These are phyloP conservation scores for Adiantum capillusveneris DNA, from an alignment of 75 land plant genomes.

Conservation along the genomic window DNA sequence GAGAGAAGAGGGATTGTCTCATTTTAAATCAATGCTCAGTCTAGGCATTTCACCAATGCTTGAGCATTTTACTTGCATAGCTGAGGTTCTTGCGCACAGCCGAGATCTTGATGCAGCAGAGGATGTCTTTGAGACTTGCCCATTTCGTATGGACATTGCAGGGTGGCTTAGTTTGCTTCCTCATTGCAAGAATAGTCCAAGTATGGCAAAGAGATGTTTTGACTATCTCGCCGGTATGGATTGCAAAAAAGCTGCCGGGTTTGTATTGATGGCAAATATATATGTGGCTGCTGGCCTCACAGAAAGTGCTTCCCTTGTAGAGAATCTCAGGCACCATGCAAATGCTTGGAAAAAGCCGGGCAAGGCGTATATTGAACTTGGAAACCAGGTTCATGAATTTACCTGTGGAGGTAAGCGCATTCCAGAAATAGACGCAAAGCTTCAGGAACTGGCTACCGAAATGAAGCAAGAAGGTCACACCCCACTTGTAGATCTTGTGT, in stretches of 20 bases:
- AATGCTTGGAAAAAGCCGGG: no score
- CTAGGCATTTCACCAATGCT: slow-evolving; percentile 12
- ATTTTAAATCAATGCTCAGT: background rate
- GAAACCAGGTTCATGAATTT: no score
- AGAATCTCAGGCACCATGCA: background rate
- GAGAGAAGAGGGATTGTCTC: background rate
- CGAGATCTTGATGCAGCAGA: slow-evolving; percentile 18
- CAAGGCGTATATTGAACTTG: no score
- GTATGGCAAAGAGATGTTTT: background rate
- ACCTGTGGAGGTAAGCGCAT: no score
- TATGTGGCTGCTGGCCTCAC: background rate
- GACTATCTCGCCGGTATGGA: slow-evolving; percentile 3
- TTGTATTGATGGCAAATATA: background rate
- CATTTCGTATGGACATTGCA: slow-evolving; percentile 4
- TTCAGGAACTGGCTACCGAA: slow-evolving; percentile 35
- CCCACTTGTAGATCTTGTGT: slow-evolving; percentile 40
- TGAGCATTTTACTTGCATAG: slow-evolving; percentile 27
- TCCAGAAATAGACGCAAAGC: slow-evolving; percentile 13
- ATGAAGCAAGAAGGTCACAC: slow-evolving; percentile 43
- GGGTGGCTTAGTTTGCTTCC: slow-evolving; percentile 5
- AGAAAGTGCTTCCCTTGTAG: background rate
- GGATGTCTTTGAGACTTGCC: slow-evolving; percentile 2
- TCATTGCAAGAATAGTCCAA: slow-evolving; percentile 1
- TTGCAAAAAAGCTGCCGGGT: background rate
- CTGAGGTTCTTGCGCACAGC: slow-evolving; percentile 30